A percentile compares a stretch with the other conserved stretches of the same genome.
Evolutionary conservation across 2,329 filamentous ascomycete species (phyloP).

Genomic region (Sporothrix phasma): DNA sequence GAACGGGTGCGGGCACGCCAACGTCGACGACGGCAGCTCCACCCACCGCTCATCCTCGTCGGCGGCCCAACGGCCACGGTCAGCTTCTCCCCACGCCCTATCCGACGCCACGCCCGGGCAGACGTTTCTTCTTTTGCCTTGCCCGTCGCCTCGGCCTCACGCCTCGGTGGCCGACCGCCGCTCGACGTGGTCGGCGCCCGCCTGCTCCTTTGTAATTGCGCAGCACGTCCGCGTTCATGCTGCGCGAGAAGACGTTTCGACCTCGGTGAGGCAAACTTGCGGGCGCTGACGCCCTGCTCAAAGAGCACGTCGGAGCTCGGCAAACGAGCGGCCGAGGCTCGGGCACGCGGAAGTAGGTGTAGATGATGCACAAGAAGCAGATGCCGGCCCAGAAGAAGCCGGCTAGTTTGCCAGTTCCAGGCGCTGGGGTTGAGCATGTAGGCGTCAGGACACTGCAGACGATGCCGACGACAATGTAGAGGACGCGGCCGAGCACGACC

Average conservation of each 20-base stretch:
- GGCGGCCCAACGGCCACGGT: not conserved
- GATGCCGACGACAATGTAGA: constrained; percentile 65
- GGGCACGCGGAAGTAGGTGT: constrained; percentile 71
- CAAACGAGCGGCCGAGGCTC: constrained; percentile 78
- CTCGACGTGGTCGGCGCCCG: constrained; percentile 23
- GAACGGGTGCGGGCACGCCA: not conserved
- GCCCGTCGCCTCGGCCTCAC: too few species aligned
- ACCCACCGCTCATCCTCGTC: not conserved
- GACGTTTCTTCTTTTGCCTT: too few species aligned
- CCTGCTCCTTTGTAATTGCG: constrained; percentile 39
- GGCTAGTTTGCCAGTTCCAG: constrained; percentile 81
- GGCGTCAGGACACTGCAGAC: constrained; percentile 69
- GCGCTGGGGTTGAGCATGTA: constrained; percentile 85
- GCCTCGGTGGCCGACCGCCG: not conserved
- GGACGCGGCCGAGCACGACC: constrained; percentile 26
- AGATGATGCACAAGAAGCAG: constrained; percentile 71
- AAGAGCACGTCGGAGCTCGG: constrained; percentile 80
- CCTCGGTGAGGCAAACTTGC: constrained; percentile 58
- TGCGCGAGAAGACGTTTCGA: constrained; percentile 47
- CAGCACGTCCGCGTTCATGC: constrained; percentile 39
- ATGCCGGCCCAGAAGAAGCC: constrained; percentile 84
- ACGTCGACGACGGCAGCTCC: not conserved
- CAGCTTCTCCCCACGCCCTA: not conserved
- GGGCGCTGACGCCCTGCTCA: constrained; percentile 58
- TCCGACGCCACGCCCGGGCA: too few species aligned